A percentile compares a stretch with the other conserved stretches of the same genome.
phyloP scores from a whole-genome alignment of 2,329 filamentous ascomycete genomes.

The Nigrograna mackinnonii region DNA sequence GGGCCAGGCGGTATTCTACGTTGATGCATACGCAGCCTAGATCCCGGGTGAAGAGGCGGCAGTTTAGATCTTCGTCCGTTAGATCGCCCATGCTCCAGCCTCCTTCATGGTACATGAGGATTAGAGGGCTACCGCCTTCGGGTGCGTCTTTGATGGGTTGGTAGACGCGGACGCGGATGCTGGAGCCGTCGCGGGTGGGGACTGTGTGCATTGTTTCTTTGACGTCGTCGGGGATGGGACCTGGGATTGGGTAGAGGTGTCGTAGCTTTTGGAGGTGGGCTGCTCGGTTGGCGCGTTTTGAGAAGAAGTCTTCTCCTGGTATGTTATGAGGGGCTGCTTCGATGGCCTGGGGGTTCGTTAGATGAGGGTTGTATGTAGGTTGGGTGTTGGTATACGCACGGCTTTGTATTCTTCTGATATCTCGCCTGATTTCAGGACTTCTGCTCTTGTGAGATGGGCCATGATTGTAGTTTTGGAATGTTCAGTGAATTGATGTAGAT shows the following conservation, averaged over 20 bases:
- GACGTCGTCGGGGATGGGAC: conserved; percentile 30
- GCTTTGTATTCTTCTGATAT: conserved; percentile 20
- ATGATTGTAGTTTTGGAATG: conserved; percentile 9
- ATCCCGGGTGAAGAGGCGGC: conserved; percentile 41
- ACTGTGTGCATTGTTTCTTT: conserved; percentile 29
- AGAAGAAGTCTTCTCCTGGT: conserved; percentile 18
- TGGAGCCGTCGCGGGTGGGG: conserved; percentile 24
- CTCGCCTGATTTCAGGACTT: conserved; percentile 23
- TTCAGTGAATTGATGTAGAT: too few species aligned
- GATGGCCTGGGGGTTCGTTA: conserved; percentile 20
- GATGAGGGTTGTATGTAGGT: neutral
- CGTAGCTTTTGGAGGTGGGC: conserved; percentile 29
- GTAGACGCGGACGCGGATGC: conserved; percentile 30
- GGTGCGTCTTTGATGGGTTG: conserved; percentile 22
- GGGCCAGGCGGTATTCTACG: conserved; percentile 57
- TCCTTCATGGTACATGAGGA: conserved; percentile 48
- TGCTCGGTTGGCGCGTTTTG: conserved; percentile 22
- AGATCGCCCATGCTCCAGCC: conserved; percentile 50
- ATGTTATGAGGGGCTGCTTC: conserved; percentile 24
- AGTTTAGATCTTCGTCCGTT: conserved; percentile 47
- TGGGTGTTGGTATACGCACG: neutral
- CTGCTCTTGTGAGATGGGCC: conserved; percentile 30
- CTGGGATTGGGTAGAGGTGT: conserved; percentile 33
- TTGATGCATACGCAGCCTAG: conserved; percentile 49
- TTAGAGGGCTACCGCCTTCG: conserved; percentile 26